Percentiles rank a stretch among this genome's conserved stretches.
phyloP scores from a whole-genome alignment of 2,329 filamentous ascomycete genomes.

The Nemania diffusa region DNA sequence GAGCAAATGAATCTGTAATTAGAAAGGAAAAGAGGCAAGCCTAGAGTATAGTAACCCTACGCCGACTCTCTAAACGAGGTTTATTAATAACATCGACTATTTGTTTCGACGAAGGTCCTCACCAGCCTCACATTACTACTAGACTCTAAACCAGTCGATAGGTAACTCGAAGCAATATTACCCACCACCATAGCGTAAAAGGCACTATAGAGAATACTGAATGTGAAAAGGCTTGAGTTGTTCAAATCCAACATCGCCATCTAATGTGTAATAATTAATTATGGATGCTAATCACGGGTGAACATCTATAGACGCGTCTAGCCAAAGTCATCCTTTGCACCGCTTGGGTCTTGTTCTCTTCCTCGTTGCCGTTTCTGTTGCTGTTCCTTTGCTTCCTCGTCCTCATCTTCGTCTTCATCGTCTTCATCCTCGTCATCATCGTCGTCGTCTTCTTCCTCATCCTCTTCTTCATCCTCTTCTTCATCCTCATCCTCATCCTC shows the following conservation, averaged over 20 bases:
- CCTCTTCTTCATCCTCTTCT: not conserved
- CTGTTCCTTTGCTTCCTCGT: not conserved
- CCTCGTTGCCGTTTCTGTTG: not conserved
- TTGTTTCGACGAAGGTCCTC: too few species aligned
- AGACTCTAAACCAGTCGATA: not conserved
- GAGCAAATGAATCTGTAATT: not conserved
- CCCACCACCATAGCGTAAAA: not conserved
- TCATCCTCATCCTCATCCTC: not conserved
- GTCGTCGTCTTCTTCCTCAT: not conserved
- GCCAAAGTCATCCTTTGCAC: conserved; percentile 36
- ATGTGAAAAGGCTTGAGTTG: not conserved
- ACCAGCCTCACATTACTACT: not conserved
- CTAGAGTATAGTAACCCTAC: too few species aligned
- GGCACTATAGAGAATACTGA: not conserved
- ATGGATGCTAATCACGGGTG: not conserved
- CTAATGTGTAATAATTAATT: conserved; percentile 11
- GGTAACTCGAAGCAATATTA: not conserved
- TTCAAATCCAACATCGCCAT: not conserved
- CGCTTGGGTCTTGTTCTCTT: conserved; percentile 13
- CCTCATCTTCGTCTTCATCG: conserved; percentile 1
- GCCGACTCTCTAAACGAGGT: not conserved
- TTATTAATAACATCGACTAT: too few species aligned
- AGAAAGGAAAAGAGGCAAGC: not conserved
- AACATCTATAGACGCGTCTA: conserved; percentile 19
- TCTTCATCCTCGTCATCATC: conserved; percentile 1